Evolutionary conservation across 306 rosid species (phyloP).

Genomic region (Cicer bijugum): DNA sequence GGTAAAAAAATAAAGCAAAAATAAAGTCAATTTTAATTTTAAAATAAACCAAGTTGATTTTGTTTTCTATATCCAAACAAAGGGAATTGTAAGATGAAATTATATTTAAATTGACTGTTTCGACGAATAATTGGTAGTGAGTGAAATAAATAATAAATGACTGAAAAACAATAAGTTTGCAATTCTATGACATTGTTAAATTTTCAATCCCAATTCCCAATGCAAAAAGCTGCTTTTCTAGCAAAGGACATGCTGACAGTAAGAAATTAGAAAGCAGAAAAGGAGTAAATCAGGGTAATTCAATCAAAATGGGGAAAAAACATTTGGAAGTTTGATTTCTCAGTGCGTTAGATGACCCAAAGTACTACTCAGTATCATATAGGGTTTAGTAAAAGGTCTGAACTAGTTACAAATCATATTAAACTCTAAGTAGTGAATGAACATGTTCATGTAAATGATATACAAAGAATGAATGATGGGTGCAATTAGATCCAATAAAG

Average conservation of each 20-base stretch:
- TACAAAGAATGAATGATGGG: constrained; percentile 9
- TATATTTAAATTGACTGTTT: constrained; percentile 15
- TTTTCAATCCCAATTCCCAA: constrained; percentile 6
- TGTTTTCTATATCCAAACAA: not conserved
- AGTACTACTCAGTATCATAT: constrained; percentile 5
- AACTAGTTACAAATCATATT: not conserved
- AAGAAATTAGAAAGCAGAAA: constrained; percentile 23
- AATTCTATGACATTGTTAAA: constrained; percentile 30
- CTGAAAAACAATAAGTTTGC: constrained; percentile 25
- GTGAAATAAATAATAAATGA: constrained; percentile 7
- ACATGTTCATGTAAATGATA: not conserved
- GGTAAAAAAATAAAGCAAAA: constrained; percentile 4
- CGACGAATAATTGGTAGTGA: not conserved
- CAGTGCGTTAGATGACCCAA: constrained; percentile 19
- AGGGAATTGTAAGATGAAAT: constrained; percentile 5
- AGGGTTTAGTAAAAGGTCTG: constrained; percentile 4
- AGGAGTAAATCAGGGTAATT: constrained; percentile 12
- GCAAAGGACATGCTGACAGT: not conserved
- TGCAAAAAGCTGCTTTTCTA: constrained; percentile 14
- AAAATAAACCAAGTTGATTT: not conserved
- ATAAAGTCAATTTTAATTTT: constrained; percentile 18
- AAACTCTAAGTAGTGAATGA: constrained; percentile 10
- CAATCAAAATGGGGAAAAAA: constrained; percentile 35
- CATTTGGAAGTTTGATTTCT: constrained; percentile 11
- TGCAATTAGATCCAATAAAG: constrained; percentile 22